Base-by-base conservation (phyloP, 1,284 basidiomycete species). In the Malassezia arunalokei region DNA sequence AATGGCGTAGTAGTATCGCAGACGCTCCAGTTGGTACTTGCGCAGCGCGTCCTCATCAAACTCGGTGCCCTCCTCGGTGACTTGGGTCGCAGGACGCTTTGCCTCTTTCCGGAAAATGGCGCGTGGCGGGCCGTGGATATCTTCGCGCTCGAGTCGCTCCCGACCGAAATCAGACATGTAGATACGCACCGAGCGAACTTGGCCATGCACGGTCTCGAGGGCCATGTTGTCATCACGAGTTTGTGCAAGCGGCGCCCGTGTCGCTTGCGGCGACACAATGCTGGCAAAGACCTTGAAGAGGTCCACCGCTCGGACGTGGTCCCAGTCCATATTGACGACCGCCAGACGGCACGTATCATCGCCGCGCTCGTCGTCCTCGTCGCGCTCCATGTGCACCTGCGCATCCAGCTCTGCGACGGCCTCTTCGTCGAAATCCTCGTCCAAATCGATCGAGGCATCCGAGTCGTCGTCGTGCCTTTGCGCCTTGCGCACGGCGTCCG, bases 261-360 rank as follows among this genome's bases (percentile, higher is more conserved):
- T 60, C 8, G 72, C 65, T 31, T 62, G 58, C 9, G 69, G 67
- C n/a, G 78, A 53, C 15, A 95, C 79, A 47, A 92, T 80, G 4
- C 90, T 95, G 32, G 87, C 83, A 75, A 89, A 90, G 39, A 98
- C 86, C 74, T 87, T 89, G 80, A 82, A 95, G 24, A 99, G 77
- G 74, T 98, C 91, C 32, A 78, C 78, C 1, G 92, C 88, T 44
- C 86, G 84, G 50, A 98, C 82, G 75, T 96, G 82, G 74, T 98
- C 94, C 94, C 94, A 99, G 76, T 99, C 94, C 55, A 98, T 80
- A 73, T 98, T 96, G 62, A 99, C 92, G 28, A 86, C 82, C 0
- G 92, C 94, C 6, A 96, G 76, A 11, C 92, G 80, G 42, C 44
- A 31, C 5, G 69, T 72, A 43, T 66, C 66, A 39, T 65, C 66